These are phyloP conservation scores for Gnomoniopsis smithogilvyi DNA, from an alignment of 2,329 filamentous ascomycete species.

Conservation along the genomic window DNA sequence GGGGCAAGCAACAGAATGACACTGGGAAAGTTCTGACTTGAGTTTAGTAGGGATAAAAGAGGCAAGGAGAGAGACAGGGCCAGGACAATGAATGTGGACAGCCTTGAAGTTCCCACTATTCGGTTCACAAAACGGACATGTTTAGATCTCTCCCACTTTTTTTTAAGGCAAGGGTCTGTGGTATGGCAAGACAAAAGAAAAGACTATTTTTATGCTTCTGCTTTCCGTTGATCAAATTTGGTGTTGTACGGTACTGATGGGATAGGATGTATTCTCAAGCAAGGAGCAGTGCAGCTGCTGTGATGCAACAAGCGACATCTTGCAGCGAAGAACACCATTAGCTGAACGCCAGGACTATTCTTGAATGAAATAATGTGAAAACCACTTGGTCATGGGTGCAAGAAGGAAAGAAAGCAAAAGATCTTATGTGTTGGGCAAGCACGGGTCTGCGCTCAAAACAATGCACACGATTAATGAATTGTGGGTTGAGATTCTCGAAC, in stretches of 20 bases:
- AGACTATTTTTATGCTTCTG: conserved; percentile 11
- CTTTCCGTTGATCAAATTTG: not conserved
- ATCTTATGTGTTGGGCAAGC: too few species aligned
- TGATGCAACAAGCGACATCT: not conserved
- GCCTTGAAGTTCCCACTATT: not conserved
- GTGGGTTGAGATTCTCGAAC: too few species aligned
- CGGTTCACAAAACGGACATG: not conserved
- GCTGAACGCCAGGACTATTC: too few species aligned
- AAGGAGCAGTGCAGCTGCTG: not conserved
- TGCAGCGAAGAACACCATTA: not conserved
- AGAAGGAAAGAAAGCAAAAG: too few species aligned
- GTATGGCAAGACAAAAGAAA: conserved; percentile 17
- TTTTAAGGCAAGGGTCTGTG: conserved; percentile 6
- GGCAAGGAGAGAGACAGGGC: not conserved
- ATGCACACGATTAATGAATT: too few species aligned
- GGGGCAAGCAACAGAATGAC: not conserved
- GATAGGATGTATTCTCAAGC: not conserved
- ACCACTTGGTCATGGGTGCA: too few species aligned
- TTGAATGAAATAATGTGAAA: too few species aligned
- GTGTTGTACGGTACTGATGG: conserved; percentile 1
- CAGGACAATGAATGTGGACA: not conserved
- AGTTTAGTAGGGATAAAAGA: not conserved
- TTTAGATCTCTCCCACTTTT: conserved; percentile 1
- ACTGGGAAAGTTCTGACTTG: not conserved
- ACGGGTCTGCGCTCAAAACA: too few species aligned